Conservation (phyloP, 1,139 yeast genomes). For the Schizosaccharomyces versatilis region DNA sequence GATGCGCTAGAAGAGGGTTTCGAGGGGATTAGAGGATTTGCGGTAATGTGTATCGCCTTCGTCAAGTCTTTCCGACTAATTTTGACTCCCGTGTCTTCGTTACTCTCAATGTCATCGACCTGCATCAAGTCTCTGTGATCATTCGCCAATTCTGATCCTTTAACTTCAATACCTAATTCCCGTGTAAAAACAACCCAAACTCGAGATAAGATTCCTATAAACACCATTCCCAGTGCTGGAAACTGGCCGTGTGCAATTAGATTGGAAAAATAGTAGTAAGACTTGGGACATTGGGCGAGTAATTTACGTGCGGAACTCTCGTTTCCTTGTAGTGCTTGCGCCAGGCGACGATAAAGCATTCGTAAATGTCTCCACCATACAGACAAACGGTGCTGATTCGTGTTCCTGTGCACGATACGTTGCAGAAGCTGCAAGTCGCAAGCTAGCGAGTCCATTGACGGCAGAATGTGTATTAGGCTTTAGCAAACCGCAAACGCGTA, state of each 20-base stretch:
- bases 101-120: no score
- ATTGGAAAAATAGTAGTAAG: background rate
- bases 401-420: background rate
- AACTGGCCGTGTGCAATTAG: background rate
- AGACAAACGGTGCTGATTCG: background rate
- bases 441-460: background rate
- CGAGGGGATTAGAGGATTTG: no score
- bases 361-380: constrained; percentile 1
- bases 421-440: background rate
- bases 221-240: background rate
- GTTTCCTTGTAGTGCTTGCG: background rate
- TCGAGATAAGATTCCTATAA: background rate
- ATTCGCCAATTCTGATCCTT: no score
- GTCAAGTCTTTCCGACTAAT: no score
- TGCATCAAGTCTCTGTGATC: no score
- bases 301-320: background rate
- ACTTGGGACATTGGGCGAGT: background rate
- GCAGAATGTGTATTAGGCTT: no score
- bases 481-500: no score
- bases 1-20: no score
- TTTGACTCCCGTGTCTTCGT: no score
- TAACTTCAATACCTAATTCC: no score
- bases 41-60: no score
- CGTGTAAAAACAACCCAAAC: background rate
- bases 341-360: background rate